These are phyloP conservation scores for Pythium aphanidermatum DNA, from an alignment of 352 stramenopile species.

Conservation along the genomic window DNA sequence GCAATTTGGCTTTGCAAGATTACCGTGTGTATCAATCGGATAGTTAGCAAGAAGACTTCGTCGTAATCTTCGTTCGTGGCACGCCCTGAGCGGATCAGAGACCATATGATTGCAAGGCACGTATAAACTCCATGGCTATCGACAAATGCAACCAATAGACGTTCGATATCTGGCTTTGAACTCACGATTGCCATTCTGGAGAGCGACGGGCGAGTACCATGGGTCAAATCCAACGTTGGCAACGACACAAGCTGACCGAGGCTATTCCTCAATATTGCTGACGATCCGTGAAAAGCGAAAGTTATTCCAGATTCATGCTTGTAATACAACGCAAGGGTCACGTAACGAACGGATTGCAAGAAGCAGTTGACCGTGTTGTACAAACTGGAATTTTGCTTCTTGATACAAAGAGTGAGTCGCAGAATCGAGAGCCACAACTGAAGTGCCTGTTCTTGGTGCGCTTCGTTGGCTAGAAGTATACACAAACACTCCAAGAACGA, in stretches of 20 bases:
- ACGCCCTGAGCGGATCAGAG: constrained; percentile 8
- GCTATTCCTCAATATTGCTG: constrained; percentile 19
- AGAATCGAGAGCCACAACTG: constrained; percentile 35
- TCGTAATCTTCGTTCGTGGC: neutral
- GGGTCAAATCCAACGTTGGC: neutral
- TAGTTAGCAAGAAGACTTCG: constrained; percentile 7
- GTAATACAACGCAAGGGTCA: constrained; percentile 35
- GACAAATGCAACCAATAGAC: constrained; percentile 26
- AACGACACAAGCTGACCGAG: constrained; percentile 24
- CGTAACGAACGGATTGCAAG: constrained; percentile 44
- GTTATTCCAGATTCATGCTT: constrained; percentile 19
- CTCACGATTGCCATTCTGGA: neutral
- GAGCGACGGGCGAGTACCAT: too few relatives aligned
- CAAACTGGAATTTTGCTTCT: constrained; percentile 29
- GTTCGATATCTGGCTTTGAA: constrained; percentile 16
- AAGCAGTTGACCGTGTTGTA: constrained; percentile 48
- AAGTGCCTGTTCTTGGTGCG: constrained; percentile 30
- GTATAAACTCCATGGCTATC: constrained; percentile 38
- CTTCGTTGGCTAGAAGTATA: constrained; percentile 22
- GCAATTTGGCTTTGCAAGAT: constrained; percentile 10
- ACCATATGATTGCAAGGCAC: constrained; percentile 36
- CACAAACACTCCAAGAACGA: constrained; percentile 43
- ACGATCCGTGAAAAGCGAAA: constrained; percentile 20
- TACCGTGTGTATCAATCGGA: constrained; percentile 17
- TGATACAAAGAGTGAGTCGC: constrained; percentile 24